Conservation (phyloP, 495 filamentous ascomycete genomes). For the Parathielavia appendiculata region DNA sequence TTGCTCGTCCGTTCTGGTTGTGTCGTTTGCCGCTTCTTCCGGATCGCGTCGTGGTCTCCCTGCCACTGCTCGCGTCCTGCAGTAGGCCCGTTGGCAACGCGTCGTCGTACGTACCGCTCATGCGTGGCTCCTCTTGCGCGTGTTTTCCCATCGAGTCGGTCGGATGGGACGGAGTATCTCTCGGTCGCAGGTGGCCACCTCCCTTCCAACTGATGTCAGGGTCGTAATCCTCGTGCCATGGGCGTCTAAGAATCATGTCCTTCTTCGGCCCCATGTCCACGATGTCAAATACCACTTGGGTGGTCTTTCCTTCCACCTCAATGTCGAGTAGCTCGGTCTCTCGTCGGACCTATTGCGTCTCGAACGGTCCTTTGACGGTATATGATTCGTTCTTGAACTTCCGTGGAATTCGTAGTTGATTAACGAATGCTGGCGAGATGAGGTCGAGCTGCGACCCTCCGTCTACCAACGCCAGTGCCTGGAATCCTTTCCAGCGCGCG, state of each 20-base stretch:
- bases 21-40: neutral
- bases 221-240: neutral
- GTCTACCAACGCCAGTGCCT: neutral
- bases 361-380: neutral
- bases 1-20: neutral
- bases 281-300: neutral
- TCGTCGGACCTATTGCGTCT: neutral
- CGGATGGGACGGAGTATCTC: neutral
- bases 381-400: neutral
- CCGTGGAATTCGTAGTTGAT: neutral
- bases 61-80: neutral
- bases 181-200: neutral
- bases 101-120: neutral
- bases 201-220: constrained; percentile 4
- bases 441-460: neutral
- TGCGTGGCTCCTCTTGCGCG: neutral
- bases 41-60: neutral
- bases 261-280: constrained; percentile 2
- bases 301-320: neutral
- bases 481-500: neutral
- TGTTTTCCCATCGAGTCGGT: neutral
- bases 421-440: neutral
- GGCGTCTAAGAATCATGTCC: neutral
- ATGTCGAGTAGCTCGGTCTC: neutral
- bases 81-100: neutral